Percentiles rank a stretch among this genome's conserved stretches.
Conservation (phyloP, 163 green algal genomes). For the Scenedesmus sp. region DNA sequence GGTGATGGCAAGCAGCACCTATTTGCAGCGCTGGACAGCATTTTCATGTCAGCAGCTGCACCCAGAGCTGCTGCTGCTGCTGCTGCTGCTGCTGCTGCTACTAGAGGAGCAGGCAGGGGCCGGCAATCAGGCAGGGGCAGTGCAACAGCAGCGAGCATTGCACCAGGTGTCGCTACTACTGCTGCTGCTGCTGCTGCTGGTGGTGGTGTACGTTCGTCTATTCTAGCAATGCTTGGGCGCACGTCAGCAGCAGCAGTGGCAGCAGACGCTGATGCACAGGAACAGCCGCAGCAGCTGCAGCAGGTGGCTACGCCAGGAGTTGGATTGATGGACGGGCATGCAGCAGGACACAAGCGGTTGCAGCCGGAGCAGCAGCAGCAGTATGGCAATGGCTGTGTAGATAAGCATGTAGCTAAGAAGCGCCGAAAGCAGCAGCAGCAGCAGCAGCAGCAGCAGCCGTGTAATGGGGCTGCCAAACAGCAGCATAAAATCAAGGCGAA, state of each 20-base stretch:
- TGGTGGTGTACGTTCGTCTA: neutral
- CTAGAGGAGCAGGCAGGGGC: neutral
- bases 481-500: neutral
- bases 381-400: neutral
- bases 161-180: neutral
- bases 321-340: neutral
- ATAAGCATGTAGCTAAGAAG: neutral
- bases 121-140: neutral
- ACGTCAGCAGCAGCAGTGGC: neutral
- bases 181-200: neutral
- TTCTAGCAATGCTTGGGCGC: neutral
- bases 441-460: neutral
- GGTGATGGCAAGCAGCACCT: neutral
- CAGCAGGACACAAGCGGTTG: neutral
- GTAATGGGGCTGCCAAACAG: neutral
- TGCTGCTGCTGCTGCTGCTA: conserved; percentile 2
- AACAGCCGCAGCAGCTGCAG: neutral
- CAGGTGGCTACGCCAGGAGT: neutral
- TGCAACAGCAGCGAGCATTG: neutral
- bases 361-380: neutral
- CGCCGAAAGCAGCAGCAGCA: neutral
- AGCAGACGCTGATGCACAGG: neutral
- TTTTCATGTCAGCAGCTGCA: conserved; percentile 15
- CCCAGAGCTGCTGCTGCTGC: neutral
- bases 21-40: neutral